Evolutionary conservation across 1,139 yeast genomes (phyloP).

Genomic region (Lodderomyces metapsilosis): DNA sequence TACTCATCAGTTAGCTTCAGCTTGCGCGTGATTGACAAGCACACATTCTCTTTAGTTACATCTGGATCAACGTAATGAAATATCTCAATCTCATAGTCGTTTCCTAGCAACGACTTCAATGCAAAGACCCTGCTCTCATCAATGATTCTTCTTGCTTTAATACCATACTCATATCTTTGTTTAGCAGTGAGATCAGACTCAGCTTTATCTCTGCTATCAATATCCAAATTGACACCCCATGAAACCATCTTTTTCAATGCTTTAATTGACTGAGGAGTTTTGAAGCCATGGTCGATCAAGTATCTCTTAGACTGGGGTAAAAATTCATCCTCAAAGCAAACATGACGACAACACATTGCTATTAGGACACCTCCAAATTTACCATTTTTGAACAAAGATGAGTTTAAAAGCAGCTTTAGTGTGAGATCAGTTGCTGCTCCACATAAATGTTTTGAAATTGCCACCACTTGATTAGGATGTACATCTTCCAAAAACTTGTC

Average conservation of each 20-base stretch:
- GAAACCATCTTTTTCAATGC: slow-evolving; percentile 66
- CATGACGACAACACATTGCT: slow-evolving; percentile 95
- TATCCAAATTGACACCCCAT: slow-evolving; percentile 65
- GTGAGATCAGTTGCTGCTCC: slow-evolving; percentile 94
- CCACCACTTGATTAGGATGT: slow-evolving; percentile 38
- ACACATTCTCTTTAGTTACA: slow-evolving; percentile 70
- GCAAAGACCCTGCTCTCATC: slow-evolving; percentile 56
- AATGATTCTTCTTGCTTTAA: slow-evolving; percentile 64
- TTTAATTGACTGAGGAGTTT: slow-evolving; percentile 42
- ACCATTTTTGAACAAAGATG: slow-evolving; percentile 19
- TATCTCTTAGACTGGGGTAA: slow-evolving; percentile 48
- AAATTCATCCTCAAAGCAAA: slow-evolving; percentile 58
- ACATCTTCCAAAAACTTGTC: slow-evolving; percentile 40
- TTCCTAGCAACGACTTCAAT: slow-evolving; percentile 29
- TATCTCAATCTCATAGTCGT: slow-evolving; percentile 43
- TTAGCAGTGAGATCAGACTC: slow-evolving; percentile 38
- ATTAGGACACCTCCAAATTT: slow-evolving; percentile 59
- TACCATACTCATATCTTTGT: slow-evolving; percentile 58
- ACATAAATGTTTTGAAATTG: slow-evolving; percentile 84
- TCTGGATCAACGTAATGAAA: slow-evolving; percentile 57
- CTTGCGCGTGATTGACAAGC: slow-evolving; percentile 31
- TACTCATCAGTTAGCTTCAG: background rate
- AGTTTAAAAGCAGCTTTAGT: slow-evolving; percentile 59
- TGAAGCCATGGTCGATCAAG: slow-evolving; percentile 34
- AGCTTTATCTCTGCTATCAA: slow-evolving; percentile 30